A percentile compares a stretch with the other conserved stretches of the same genome.
These are phyloP conservation scores for Fusarium globosum DNA, from an alignment of 2,329 filamentous ascomycete genomes.

Conservation along the genomic window DNA sequence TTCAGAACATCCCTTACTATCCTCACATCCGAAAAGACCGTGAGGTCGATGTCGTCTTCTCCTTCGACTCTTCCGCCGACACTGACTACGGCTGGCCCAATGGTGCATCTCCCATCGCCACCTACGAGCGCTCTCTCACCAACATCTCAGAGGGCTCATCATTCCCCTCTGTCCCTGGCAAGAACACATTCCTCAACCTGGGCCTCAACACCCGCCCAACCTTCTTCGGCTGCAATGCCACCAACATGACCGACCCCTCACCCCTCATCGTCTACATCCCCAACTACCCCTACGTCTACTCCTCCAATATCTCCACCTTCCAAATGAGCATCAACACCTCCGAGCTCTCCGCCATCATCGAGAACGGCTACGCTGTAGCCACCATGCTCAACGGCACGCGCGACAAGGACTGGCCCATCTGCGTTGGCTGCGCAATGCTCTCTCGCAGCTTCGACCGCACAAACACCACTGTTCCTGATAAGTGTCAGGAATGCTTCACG, in stretches of 20 bases:
- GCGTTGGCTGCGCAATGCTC: slow-evolving; percentile 89
- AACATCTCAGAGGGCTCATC: slow-evolving; percentile 63
- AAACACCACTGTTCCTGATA: slow-evolving; percentile 72
- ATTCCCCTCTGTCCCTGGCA: slow-evolving; percentile 69
- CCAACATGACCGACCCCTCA: slow-evolving; percentile 61
- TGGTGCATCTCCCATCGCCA: slow-evolving; percentile 67
- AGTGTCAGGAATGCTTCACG: slow-evolving; percentile 80
- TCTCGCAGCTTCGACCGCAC: slow-evolving; percentile 80
- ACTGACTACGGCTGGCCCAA: slow-evolving; percentile 68
- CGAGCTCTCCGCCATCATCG: slow-evolving; percentile 82
- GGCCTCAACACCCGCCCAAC: slow-evolving; percentile 69
- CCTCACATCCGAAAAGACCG: slow-evolving; percentile 65
- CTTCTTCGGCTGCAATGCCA: slow-evolving; percentile 73
- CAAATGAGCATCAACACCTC: slow-evolving; percentile 70
- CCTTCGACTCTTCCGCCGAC: slow-evolving; percentile 73
- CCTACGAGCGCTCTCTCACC: slow-evolving; percentile 64
- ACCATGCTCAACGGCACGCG: slow-evolving; percentile 85
- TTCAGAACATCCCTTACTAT: slow-evolving; percentile 83
- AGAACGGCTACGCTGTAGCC: slow-evolving; percentile 86
- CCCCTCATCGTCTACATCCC: slow-evolving; percentile 90
- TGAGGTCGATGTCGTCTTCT: slow-evolving; percentile 71
- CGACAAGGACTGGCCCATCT: slow-evolving; percentile 80
- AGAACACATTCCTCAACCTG: slow-evolving; percentile 65
- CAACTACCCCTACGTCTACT: slow-evolving; percentile 76
- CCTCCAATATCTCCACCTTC: slow-evolving; percentile 85